Conservation (phyloP, 495 filamentous ascomycete species). For the Lentithecium fluviatile region DNA sequence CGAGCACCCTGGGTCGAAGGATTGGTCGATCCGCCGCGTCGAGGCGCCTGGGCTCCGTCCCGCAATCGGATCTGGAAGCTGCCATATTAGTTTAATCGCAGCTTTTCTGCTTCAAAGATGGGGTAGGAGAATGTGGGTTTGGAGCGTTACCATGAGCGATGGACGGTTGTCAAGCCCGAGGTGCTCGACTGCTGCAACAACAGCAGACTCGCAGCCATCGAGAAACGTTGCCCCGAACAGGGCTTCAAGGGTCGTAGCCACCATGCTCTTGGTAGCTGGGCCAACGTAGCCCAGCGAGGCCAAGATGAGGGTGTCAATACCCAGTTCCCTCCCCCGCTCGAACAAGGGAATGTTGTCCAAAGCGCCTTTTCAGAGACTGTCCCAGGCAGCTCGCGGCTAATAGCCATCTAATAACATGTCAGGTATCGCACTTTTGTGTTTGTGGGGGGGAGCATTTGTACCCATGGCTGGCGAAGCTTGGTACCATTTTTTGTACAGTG, state of each 20-base stretch:
- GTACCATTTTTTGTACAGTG: no score
- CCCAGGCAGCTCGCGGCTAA: no score
- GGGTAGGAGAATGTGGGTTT: not conserved
- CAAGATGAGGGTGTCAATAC: not conserved
- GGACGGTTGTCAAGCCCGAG: not conserved
- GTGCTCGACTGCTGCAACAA: not conserved
- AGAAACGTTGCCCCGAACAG: not conserved
- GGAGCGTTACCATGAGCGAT: not conserved
- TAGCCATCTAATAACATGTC: no score
- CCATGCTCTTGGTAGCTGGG: not conserved
- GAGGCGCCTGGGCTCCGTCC: no score
- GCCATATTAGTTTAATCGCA: slow-evolving; percentile 8
- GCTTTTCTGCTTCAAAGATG: not conserved
- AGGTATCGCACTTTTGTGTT: no score
- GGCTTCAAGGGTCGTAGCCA: slow-evolving; percentile 1
- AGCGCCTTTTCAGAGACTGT: no score
- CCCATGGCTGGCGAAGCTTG: no score
- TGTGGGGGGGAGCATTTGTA: no score
- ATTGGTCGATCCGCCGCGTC: no score
- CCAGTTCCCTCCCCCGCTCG: no score
- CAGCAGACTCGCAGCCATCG: not conserved
- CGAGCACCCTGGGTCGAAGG: no score
- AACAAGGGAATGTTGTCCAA: no score
- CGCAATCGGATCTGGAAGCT: not conserved
- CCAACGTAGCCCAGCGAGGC: not conserved